These are phyloP conservation scores for Phoma herbarum DNA, from an alignment of 2,329 filamentous ascomycete species.

Conservation along the genomic window DNA sequence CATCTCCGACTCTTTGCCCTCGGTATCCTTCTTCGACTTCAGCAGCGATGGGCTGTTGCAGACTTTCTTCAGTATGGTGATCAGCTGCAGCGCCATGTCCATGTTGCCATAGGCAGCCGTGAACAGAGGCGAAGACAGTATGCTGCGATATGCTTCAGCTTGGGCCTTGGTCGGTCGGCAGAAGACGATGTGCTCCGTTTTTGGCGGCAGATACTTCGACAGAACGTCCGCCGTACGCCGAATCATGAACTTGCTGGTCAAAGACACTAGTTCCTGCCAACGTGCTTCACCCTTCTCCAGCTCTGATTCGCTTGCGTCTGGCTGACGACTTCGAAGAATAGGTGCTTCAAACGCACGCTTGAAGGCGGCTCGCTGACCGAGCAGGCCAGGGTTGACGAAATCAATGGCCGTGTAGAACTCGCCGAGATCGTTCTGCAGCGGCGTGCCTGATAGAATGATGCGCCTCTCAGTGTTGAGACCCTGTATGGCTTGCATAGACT, in stretches of 20 bases:
- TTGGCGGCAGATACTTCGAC: constrained; percentile 70
- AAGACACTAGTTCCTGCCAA: constrained; percentile 66
- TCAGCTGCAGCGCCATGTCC: constrained; percentile 72
- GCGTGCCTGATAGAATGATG: constrained; percentile 72
- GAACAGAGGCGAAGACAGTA: constrained; percentile 72
- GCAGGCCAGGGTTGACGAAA: constrained; percentile 72
- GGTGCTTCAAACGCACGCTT: constrained; percentile 71
- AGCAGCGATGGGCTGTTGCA: constrained; percentile 76
- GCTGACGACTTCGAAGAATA: constrained; percentile 70
- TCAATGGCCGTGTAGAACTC: constrained; percentile 75
- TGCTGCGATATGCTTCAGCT: constrained; percentile 67
- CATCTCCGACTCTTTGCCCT: constrained; percentile 59
- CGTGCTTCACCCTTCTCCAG: constrained; percentile 70
- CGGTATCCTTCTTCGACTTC: constrained; percentile 58
- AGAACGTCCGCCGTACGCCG: constrained; percentile 72
- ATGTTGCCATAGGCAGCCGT: constrained; percentile 68
- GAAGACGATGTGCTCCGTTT: constrained; percentile 73
- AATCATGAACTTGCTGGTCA: constrained; percentile 72
- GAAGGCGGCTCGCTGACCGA: constrained; percentile 70
- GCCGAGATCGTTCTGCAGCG: constrained; percentile 72
- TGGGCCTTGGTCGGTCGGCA: constrained; percentile 70
- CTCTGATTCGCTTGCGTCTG: constrained; percentile 67
- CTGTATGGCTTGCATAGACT: constrained; percentile 71
- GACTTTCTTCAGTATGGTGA: constrained; percentile 76
- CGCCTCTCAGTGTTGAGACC: constrained; percentile 68